These are phyloP conservation scores for Saccharomycopsis capsularis DNA, from an alignment of 805 yeast species.

Conservation along the genomic window DNA sequence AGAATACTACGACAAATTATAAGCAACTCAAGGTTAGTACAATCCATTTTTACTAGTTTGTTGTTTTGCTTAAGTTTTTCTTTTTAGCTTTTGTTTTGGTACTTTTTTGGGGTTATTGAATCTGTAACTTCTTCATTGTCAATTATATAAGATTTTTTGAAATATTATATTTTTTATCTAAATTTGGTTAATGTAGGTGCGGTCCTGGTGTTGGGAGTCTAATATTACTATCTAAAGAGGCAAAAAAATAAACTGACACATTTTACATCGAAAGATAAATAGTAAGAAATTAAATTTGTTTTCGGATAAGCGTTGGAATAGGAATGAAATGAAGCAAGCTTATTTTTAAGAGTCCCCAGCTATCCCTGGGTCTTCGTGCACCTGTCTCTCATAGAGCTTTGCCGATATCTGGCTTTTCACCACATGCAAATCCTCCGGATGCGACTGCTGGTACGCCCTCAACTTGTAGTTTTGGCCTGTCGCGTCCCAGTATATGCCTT, in stretches of 20 bases:
- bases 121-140: neutral
- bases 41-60: slow-evolving; percentile 3
- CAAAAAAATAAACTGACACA: too few species aligned
- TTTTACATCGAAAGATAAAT: too few species aligned
- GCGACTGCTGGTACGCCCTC: slow-evolving; percentile 63
- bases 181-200: neutral
- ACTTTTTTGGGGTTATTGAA: too few species aligned
- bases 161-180: neutral
- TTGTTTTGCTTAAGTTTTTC: slow-evolving; percentile 2
- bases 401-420: slow-evolving; percentile 53
- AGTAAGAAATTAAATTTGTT: too few species aligned
- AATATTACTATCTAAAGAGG: too few species aligned
- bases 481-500: slow-evolving; percentile 84
- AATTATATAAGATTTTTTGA: neutral
- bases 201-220: too few species aligned
- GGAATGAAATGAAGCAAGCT: too few species aligned
- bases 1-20: slow-evolving; percentile 94
- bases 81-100: too few species aligned
- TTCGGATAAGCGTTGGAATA: too few species aligned
- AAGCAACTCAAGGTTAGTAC: slow-evolving; percentile 27
- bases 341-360: too few species aligned
- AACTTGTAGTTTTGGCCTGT: slow-evolving; percentile 71
- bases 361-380: slow-evolving; percentile 50
- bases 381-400: slow-evolving; percentile 22
- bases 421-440: slow-evolving; percentile 71